Evolutionary conservation across 2,329 filamentous ascomycete species (phyloP).

Genomic region (Penicillium sp.): DNA sequence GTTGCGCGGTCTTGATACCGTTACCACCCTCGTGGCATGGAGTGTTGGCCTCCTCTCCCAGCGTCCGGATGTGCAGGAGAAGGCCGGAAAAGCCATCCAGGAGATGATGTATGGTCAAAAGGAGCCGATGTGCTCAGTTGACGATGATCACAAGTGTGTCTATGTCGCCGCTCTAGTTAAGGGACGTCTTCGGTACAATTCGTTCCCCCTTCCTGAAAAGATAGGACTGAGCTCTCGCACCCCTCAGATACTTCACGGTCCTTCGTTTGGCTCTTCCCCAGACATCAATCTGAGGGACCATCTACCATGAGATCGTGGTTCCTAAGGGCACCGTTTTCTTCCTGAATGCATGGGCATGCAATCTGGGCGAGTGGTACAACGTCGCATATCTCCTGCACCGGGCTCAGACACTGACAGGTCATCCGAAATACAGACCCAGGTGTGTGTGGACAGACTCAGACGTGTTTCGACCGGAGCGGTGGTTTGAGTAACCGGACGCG

Average conservation of each 20-base stretch:
- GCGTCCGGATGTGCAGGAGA: constrained; percentile 61
- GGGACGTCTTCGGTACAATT: constrained; percentile 56
- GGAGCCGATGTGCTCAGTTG: constrained; percentile 57
- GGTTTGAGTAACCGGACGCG: constrained; percentile 62
- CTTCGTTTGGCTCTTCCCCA: constrained; percentile 61
- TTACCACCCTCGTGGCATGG: constrained; percentile 65
- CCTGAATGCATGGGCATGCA: constrained; percentile 66
- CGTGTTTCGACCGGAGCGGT: constrained; percentile 60
- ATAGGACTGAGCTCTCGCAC: constrained; percentile 8
- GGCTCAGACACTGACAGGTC: not conserved
- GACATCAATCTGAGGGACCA: constrained; percentile 59
- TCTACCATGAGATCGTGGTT: constrained; percentile 57
- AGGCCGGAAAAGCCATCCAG: constrained; percentile 56
- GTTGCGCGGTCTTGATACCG: constrained; percentile 64
- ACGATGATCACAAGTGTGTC: constrained; percentile 62
- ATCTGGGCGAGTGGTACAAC: constrained; percentile 55
- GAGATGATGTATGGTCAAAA: constrained; percentile 52
- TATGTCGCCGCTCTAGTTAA: constrained; percentile 63
- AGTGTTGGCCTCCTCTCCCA: constrained; percentile 60
- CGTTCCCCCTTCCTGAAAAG: not conserved
- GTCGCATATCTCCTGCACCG: not conserved
- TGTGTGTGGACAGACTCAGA: constrained; percentile 60
- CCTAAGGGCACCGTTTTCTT: constrained; percentile 64
- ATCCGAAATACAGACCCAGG: constrained; percentile 43
- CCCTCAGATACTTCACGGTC: constrained; percentile 57